phyloP scores from a whole-genome alignment of 192 early-diverging fungal species.

The Spizellomyces sp. region DNA sequence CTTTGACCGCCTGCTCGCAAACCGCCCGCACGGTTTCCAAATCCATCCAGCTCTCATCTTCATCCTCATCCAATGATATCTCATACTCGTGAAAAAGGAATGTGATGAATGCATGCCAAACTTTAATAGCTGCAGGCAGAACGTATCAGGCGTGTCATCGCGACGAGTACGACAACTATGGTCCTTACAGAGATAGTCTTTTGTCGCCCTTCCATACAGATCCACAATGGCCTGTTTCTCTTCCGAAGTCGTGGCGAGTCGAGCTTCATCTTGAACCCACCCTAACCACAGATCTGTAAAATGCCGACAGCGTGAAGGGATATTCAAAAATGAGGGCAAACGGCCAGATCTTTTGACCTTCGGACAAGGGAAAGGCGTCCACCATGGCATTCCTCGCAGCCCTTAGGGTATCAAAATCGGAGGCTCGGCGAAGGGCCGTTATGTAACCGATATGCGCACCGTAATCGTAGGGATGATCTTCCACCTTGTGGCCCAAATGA shows the following conservation, averaged over 20 bases:
- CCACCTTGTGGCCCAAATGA: slow-evolving; percentile 9
- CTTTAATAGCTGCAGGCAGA: slow-evolving; percentile 55
- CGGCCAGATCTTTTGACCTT: slow-evolving; percentile 46
- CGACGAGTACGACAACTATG: neutral
- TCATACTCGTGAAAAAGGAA: slow-evolving; percentile 57
- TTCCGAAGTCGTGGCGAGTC: slow-evolving; percentile 45
- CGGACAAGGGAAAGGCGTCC: slow-evolving; percentile 59
- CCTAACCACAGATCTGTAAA: slow-evolving; percentile 68
- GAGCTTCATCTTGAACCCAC: slow-evolving; percentile 71
- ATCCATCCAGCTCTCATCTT: slow-evolving; percentile 41
- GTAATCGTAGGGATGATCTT: slow-evolving; percentile 49
- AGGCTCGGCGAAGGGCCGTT: slow-evolving; percentile 33
- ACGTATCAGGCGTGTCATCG: neutral
- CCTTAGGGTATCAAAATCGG: slow-evolving; percentile 44
- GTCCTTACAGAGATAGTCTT: slow-evolving; percentile 74
- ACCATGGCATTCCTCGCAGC: slow-evolving; percentile 61
- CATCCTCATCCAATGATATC: slow-evolving; percentile 33
- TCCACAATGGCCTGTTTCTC: slow-evolving; percentile 51
- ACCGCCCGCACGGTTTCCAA: slow-evolving; percentile 47
- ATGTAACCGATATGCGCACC: slow-evolving; percentile 56
- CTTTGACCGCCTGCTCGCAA: slow-evolving; percentile 44
- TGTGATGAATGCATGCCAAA: slow-evolving; percentile 66
- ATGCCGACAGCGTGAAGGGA: slow-evolving; percentile 64
- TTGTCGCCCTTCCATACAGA: slow-evolving; percentile 54
- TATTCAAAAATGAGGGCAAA: slow-evolving; percentile 41